Evolutionary conservation across 2,329 filamentous ascomycete genomes (phyloP).

Genomic region (Dichotomopilus funicola): DNA sequence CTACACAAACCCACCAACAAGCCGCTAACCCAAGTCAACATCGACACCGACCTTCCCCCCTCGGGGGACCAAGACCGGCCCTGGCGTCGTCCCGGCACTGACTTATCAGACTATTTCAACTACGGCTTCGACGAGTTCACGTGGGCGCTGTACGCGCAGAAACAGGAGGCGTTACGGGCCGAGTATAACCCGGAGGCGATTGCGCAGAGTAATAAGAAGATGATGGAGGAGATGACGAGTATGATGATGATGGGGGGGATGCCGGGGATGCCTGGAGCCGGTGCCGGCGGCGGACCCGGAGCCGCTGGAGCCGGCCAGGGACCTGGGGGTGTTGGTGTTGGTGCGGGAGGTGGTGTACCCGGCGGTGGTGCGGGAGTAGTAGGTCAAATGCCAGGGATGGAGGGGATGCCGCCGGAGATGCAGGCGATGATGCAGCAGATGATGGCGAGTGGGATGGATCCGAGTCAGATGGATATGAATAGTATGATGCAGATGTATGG

Average conservation of each 20-base stretch:
- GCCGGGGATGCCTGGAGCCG: conserved; percentile 11
- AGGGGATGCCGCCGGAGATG: conserved; percentile 60
- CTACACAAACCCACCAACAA: conserved; percentile 73
- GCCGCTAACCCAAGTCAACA: conserved; percentile 68
- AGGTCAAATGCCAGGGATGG: conserved; percentile 46
- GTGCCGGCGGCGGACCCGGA: conserved; percentile 9
- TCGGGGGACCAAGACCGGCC: conserved; percentile 73
- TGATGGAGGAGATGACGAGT: conserved; percentile 61
- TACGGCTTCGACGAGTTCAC: conserved; percentile 99
- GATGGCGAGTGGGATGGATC: conserved; percentile 58
- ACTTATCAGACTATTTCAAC: conserved; percentile 97
- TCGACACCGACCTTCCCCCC: conserved; percentile 58
- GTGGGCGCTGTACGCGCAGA: conserved; percentile 88
- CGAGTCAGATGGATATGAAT: conserved; percentile 58
- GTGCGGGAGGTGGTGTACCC: conserved; percentile 1
- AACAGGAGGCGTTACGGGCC: conserved; percentile 71
- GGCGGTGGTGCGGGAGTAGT: conserved; percentile 10
- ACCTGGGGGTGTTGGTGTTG: neutral
- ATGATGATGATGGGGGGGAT: conserved; percentile 61
- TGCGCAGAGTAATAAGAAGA: conserved; percentile 66
- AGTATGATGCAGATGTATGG: conserved; percentile 55
- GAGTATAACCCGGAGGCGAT: conserved; percentile 65
- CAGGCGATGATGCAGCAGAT: conserved; percentile 65
- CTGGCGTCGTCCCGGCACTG: conserved; percentile 90
- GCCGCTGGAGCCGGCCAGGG: no score